phyloP scores from a whole-genome alignment of 192 early-diverging fungal species.

The Chytriomyces hyalinus region DNA sequence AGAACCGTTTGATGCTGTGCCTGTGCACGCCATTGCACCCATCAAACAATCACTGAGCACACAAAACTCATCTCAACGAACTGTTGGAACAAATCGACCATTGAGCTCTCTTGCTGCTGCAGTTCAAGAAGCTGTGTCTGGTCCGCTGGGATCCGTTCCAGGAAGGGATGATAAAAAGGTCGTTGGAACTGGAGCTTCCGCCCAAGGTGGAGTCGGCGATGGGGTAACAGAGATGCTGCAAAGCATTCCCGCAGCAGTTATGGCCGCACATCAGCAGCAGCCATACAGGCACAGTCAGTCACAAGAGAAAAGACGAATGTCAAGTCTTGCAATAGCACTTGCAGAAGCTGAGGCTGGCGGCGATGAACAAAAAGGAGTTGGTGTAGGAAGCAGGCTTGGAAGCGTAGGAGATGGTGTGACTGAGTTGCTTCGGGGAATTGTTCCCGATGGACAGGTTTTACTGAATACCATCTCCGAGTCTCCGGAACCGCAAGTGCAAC shows the following conservation, averaged over 20 bases:
- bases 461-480: neutral
- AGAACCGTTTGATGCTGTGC: neutral
- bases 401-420: slow-evolving; percentile 16
- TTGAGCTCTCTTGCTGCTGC: slow-evolving; percentile 5
- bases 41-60: neutral
- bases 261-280: slow-evolving; percentile 6
- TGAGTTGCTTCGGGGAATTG: slow-evolving; percentile 4
- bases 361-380: slow-evolving; percentile 24
- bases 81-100: neutral
- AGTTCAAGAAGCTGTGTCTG: slow-evolving; percentile 13
- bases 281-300: neutral
- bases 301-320: neutral
- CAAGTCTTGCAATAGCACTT: slow-evolving; percentile 8
- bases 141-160: slow-evolving; percentile 12
- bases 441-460: neutral
- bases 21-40: neutral
- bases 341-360: slow-evolving; percentile 4
- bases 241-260: neutral
- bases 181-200: neutral
- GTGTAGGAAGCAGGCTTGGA: neutral
- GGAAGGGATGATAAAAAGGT: slow-evolving; percentile 11
- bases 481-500: neutral
- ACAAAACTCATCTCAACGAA: neutral
- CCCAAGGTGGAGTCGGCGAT: slow-evolving; percentile 10
- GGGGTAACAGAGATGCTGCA: slow-evolving; percentile 21